These are phyloP conservation scores for Leccinum subtestaceum DNA, from an alignment of 768 basidiomycete species.

Conservation along the genomic window DNA sequence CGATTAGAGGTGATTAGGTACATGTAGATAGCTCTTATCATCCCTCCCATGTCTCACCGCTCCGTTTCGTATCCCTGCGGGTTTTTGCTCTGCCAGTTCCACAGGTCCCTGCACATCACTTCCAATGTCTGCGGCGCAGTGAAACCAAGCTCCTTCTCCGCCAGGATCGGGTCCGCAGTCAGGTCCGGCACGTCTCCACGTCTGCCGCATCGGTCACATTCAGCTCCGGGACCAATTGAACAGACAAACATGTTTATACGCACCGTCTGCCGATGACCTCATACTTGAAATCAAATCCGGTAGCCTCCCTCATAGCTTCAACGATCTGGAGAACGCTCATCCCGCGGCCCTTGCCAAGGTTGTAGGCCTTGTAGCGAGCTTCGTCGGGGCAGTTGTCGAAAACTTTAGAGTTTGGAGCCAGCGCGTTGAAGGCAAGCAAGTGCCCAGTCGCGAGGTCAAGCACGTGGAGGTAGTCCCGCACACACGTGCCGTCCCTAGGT, in stretches of 20 bases:
- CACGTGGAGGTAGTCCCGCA: slow-evolving; percentile 93
- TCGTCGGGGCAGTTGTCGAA: slow-evolving; percentile 55
- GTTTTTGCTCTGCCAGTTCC: slow-evolving; percentile 99
- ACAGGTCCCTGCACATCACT: slow-evolving; percentile 93
- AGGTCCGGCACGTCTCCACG: slow-evolving; percentile 95
- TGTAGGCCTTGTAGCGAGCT: slow-evolving; percentile 87
- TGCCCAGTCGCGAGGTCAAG: slow-evolving; percentile 96
- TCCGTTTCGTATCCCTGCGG: slow-evolving; percentile 63
- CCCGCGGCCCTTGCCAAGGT: slow-evolving; percentile 91
- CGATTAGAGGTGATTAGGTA: slow-evolving; percentile 24
- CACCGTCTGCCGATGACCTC: slow-evolving; percentile 90
- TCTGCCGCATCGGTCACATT: slow-evolving; percentile 38
- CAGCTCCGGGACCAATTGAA: slow-evolving; percentile 1
- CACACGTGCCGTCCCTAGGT: slow-evolving; percentile 88
- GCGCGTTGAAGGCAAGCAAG: slow-evolving; percentile 83
- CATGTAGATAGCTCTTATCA: slow-evolving; percentile 10
- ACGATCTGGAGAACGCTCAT: slow-evolving; percentile 92
- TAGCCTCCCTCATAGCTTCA: slow-evolving; percentile 90
- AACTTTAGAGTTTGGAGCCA: slow-evolving; percentile 51
- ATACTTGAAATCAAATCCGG: slow-evolving; percentile 83
- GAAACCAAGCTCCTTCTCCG: slow-evolving; percentile 92
- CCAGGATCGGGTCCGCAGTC: slow-evolving; percentile 89
- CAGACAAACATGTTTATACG: slow-evolving; percentile 26
- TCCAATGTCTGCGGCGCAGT: slow-evolving; percentile 76
- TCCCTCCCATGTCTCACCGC: slow-evolving; percentile 15